Percentiles rank a stretch among this genome's conserved stretches.
These are phyloP conservation scores for Bacidia gigantensis DNA, from an alignment of 495 filamentous ascomycete species.

Conservation along the genomic window DNA sequence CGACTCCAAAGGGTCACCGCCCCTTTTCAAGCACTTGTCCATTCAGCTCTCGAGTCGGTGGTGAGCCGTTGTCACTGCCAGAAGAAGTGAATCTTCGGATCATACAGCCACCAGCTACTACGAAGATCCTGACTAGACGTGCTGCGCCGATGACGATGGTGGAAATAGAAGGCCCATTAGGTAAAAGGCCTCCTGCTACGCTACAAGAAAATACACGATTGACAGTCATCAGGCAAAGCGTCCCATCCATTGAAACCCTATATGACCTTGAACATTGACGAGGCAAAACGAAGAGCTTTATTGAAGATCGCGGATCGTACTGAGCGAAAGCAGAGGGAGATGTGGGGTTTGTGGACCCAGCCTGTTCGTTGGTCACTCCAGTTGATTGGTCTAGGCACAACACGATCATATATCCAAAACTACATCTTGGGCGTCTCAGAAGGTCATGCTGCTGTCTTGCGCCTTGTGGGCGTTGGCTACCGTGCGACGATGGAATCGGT, in stretches of 20 bases:
- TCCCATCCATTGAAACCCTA: slow-evolving; percentile 58
- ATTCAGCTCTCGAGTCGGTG: slow-evolving; percentile 67
- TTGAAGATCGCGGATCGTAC: slow-evolving; percentile 51
- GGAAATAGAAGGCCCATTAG: slow-evolving; percentile 62
- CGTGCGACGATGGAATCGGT: slow-evolving; percentile 75
- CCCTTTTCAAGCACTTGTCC: slow-evolving; percentile 57
- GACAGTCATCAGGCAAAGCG: slow-evolving; percentile 43
- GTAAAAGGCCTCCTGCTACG: slow-evolving; percentile 28
- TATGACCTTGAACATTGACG: slow-evolving; percentile 54
- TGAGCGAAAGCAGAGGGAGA: slow-evolving; percentile 67
- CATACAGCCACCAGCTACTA: slow-evolving; percentile 41
- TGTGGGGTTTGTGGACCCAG: slow-evolving; percentile 70
- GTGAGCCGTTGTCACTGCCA: slow-evolving; percentile 67
- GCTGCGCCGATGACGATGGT: slow-evolving; percentile 43
- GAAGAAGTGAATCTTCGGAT: slow-evolving; percentile 61
- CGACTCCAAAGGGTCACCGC: slow-evolving; percentile 34
- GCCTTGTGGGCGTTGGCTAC: slow-evolving; percentile 94
- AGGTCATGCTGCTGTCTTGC: slow-evolving; percentile 84
- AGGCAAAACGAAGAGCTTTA: slow-evolving; percentile 41
- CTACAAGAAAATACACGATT: not conserved
- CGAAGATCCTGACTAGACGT: slow-evolving; percentile 39
- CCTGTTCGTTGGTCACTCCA: slow-evolving; percentile 3
- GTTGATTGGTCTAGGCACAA: slow-evolving; percentile 49
- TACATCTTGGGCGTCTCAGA: slow-evolving; percentile 87
- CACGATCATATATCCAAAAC: slow-evolving; percentile 76